Conservation (phyloP, 345 rosid genomes). For the Bruguiera gymnorhiza region DNA sequence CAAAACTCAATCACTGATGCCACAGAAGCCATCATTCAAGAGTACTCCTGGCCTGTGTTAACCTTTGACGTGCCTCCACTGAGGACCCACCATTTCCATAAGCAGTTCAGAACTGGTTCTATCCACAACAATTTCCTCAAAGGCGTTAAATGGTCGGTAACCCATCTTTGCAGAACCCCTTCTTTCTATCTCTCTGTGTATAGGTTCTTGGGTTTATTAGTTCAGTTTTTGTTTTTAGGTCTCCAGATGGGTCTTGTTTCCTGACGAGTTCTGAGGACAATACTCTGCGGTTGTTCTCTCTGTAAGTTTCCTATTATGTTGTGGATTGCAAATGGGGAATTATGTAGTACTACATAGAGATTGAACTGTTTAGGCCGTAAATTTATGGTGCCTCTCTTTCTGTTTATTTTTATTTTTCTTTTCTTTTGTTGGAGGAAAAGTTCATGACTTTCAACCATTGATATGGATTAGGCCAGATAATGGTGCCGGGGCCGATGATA, state of each 20-base stretch:
- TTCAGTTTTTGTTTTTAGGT: slow-evolving; percentile 46
- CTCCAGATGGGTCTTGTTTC: slow-evolving; percentile 93
- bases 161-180: not conserved
- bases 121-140: slow-evolving; percentile 88
- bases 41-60: slow-evolving; percentile 47
- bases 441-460: not conserved
- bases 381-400: not conserved
- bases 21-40: slow-evolving; percentile 26
- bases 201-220: not conserved
- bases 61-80: slow-evolving; percentile 64
- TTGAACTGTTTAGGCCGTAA: not conserved
- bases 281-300: slow-evolving; percentile 59
- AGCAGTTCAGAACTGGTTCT: slow-evolving; percentile 54
- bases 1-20: slow-evolving; percentile 2
- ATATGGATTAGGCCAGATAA: slow-evolving; percentile 45
- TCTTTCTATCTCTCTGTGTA: not conserved
- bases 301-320: slow-evolving; percentile 38
- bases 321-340: not conserved
- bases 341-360: not conserved
- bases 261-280: slow-evolving; percentile 79
- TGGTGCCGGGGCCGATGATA: slow-evolving; percentile 22
- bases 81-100: slow-evolving; percentile 61
- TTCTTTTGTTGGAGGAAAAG: not conserved
- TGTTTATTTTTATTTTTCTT: not conserved
- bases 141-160: slow-evolving; percentile 90